These are phyloP conservation scores for Jamesozyma rosinii DNA, from an alignment of 805 yeast species.

Conservation along the genomic window DNA sequence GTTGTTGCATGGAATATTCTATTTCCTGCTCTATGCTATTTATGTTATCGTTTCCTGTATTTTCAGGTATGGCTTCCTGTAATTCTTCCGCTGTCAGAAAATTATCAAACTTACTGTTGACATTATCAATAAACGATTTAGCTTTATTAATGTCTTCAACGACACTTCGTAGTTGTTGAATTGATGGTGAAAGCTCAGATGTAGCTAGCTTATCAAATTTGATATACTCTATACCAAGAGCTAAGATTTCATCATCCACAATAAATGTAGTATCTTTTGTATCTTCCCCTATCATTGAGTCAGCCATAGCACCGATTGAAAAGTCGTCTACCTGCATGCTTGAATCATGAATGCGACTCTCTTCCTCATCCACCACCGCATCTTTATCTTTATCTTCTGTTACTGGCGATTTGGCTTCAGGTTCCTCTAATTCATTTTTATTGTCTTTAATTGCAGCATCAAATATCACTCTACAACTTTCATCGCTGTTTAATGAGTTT, in stretches of 20 bases:
- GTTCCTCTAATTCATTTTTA: constrained; percentile 2
- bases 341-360: neutral
- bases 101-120: constrained; percentile 30
- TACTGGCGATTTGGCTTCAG: constrained; percentile 7
- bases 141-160: constrained; percentile 48
- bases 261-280: constrained; percentile 4
- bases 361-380: constrained; percentile 1
- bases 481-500: constrained; percentile 51
- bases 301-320: neutral
- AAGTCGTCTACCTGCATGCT: constrained; percentile 3
- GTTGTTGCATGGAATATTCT: neutral
- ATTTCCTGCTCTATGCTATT: constrained; percentile 9
- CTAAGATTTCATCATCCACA: constrained; percentile 27
- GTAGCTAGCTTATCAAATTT: constrained; percentile 25
- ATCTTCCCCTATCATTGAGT: constrained; percentile 2
- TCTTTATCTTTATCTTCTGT: constrained; percentile 1
- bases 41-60: constrained; percentile 9
- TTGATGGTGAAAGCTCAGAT: constrained; percentile 58
- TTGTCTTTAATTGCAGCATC: constrained; percentile 42
- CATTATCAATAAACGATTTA: constrained; percentile 36
- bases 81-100: constrained; percentile 26
- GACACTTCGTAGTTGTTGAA: constrained; percentile 49
- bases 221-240: constrained; percentile 29
- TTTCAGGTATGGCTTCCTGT: constrained; percentile 27
- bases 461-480: constrained; percentile 49